Base-by-base conservation (phyloP, 805 yeast genomes). In the Candida andamanensis region DNA sequence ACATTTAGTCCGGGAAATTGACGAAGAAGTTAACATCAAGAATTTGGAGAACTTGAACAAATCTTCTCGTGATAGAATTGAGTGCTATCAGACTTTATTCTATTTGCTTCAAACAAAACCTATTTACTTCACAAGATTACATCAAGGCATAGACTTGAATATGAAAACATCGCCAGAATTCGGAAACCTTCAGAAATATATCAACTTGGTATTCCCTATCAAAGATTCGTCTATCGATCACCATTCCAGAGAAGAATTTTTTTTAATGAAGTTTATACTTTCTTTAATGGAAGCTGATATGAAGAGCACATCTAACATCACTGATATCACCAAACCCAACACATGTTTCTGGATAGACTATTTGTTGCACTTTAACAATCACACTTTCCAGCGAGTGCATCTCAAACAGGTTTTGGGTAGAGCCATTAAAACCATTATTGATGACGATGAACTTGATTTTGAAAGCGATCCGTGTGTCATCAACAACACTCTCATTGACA, bases 81-180 rank as follows among this genome's bases (percentile, higher is more conserved):
- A 80, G 39, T 55, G 76, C 1, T 84, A 82, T 54, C 95, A 81
- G 45, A 81, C 84, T 15, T 50, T 90, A 31, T 79, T 92, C 44
- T 92, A 81, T 49, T 58, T 90, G 16, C 55, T 92, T 26, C 97
- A 92, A 52, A 83, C 95, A 0, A 85, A 85, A 46, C 84, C 95
- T 0, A 52, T 56, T 1, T 90, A 90, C 47, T 68, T 89, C 49
- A 66, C 78, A 2, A 58, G 76, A 10, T 54, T 85, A 21, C 72
- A 76, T 34, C 53, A 61, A 11, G 45, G 54, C 7, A 53, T 59
- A 17, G 44, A 29, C 38, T 52, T 47, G 32, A 46, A 15, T 30
- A 47, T 40, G 40, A 60, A 40, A 47, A 56, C 44, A 35, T 31
- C 51, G 22, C 30, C 41, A 19, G 42, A 43, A 24, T 38, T 38